phyloP scores from a whole-genome alignment of 495 filamentous ascomycete species.

The Penicillium lagena region DNA sequence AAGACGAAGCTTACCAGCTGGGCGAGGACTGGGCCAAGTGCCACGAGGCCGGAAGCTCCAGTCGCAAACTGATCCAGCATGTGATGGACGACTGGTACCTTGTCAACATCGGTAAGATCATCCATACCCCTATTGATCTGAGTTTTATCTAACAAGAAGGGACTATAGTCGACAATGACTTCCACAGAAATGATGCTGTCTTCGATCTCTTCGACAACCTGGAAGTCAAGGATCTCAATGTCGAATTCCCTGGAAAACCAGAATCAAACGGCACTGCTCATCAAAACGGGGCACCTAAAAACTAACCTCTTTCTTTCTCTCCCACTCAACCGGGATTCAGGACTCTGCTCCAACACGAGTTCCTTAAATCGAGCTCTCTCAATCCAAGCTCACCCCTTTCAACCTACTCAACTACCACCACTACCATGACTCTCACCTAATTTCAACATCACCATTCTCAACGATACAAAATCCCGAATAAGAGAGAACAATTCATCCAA shows the following conservation, averaged over 20 bases:
- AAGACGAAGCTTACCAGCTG: conserved; percentile 92
- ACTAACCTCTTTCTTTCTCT: conserved; percentile 14
- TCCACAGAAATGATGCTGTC: conserved; percentile 69
- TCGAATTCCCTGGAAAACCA: conserved; percentile 21
- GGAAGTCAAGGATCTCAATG: conserved; percentile 56
- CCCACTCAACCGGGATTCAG: conserved; percentile 10
- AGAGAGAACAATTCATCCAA: conserved; percentile 18
- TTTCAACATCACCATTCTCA: conserved; percentile 43
- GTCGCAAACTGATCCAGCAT: conserved; percentile 70
- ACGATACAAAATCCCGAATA: conserved; percentile 26
- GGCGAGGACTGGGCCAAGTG: conserved; percentile 93
- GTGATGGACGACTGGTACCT: conserved; percentile 90
- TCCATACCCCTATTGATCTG: not conserved
- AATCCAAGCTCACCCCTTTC: conserved; percentile 3
- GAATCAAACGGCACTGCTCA: conserved; percentile 11
- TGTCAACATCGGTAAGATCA: conserved; percentile 81
- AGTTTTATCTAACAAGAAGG: conserved; percentile 13
- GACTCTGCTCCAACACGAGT: no score
- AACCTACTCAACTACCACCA: conserved; percentile 8
- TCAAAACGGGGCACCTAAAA: conserved; percentile 17
- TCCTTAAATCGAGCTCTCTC: not conserved
- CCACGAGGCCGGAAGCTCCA: conserved; percentile 70
- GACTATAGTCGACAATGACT: conserved; percentile 84
- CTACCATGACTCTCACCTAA: conserved; percentile 22
- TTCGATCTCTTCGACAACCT: conserved; percentile 84